phyloP scores from a whole-genome alignment of 2,329 filamentous ascomycete genomes.

The Phoma sp. region DNA sequence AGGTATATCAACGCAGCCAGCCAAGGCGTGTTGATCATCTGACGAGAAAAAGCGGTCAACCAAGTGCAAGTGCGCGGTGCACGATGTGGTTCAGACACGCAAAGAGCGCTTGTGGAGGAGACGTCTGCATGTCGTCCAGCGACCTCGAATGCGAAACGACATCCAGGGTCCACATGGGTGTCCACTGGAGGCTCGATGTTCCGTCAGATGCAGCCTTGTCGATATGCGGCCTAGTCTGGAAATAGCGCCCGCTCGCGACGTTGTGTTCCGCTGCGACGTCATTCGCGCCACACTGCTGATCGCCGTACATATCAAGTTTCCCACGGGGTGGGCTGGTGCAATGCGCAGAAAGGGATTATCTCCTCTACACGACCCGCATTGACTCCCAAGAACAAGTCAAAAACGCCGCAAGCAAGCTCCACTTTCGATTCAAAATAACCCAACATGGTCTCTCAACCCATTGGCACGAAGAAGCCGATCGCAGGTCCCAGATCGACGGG shows the following conservation, averaged over 20 bases:
- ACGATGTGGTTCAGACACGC: conserved; percentile 5
- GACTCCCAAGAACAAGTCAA: background rate
- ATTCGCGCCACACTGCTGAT: conserved; percentile 23
- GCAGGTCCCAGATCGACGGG: conserved; percentile 18
- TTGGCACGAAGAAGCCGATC: conserved; percentile 34
- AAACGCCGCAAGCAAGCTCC: background rate
- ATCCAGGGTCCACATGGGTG: conserved; percentile 24
- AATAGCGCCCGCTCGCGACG: conserved; percentile 17
- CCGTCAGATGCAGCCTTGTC: conserved; percentile 35
- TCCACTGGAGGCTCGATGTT: conserved; percentile 19
- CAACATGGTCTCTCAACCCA: conserved; percentile 35
- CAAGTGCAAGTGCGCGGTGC: background rate
- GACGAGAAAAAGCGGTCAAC: background rate
- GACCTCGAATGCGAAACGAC: conserved; percentile 26
- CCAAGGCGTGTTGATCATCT: conserved; percentile 6
- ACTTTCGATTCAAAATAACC: background rate
- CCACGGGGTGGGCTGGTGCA: conserved; percentile 10
- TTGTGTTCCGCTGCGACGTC: conserved; percentile 21
- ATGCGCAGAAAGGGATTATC: conserved; percentile 2
- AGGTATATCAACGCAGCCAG: conserved; percentile 9
- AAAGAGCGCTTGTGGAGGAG: conserved; percentile 5
- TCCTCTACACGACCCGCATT: background rate
- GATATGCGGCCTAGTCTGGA: conserved; percentile 21
- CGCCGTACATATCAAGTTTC: conserved; percentile 13
- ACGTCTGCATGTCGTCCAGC: conserved; percentile 12